Conservation (phyloP, 2,329 filamentous ascomycete species). For the Calonectria leucothoes region DNA sequence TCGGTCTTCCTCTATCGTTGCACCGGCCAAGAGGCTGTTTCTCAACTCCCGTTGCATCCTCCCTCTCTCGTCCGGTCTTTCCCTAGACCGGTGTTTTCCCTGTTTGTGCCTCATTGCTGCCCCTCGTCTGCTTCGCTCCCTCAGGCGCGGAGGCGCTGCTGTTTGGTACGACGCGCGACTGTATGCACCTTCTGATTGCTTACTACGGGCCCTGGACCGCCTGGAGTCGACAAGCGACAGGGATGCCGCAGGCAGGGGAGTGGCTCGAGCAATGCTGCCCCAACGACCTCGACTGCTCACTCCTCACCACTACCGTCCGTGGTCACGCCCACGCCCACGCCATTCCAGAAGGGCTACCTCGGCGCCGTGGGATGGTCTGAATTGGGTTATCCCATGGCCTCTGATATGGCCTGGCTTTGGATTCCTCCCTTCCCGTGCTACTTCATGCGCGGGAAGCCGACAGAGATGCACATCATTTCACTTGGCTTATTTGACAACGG, state of each 20-base stretch:
- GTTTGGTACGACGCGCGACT: conserved; percentile 22
- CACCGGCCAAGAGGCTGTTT: background rate
- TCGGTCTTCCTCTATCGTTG: background rate
- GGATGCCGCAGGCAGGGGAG: conserved; percentile 9
- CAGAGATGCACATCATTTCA: conserved; percentile 31
- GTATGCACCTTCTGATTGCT: conserved; percentile 22
- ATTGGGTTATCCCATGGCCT: conserved; percentile 14
- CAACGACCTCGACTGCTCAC: background rate
- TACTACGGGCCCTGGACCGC: conserved; percentile 21
- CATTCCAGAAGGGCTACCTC: conserved; percentile 14
- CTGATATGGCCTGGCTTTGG: conserved; percentile 16
- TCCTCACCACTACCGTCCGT: conserved; percentile 9
- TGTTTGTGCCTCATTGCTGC: background rate
- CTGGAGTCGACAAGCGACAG: conserved; percentile 20
- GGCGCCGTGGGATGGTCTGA: conserved; percentile 17
- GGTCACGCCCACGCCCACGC: conserved; percentile 12
- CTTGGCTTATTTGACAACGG: background rate
- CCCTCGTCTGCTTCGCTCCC: background rate
- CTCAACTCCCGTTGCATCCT: background rate
- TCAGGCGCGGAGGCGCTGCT: conserved; percentile 17
- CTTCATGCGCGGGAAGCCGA: conserved; percentile 30
- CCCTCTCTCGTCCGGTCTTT: background rate
- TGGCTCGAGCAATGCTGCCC: conserved; percentile 8
- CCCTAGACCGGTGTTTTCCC: background rate
- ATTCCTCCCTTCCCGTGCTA: conserved; percentile 19